Percentiles rank a stretch among this genome's conserved stretches.
phyloP scores from a whole-genome alignment of 306 rosid species.

The Gleditsia sinensis region DNA sequence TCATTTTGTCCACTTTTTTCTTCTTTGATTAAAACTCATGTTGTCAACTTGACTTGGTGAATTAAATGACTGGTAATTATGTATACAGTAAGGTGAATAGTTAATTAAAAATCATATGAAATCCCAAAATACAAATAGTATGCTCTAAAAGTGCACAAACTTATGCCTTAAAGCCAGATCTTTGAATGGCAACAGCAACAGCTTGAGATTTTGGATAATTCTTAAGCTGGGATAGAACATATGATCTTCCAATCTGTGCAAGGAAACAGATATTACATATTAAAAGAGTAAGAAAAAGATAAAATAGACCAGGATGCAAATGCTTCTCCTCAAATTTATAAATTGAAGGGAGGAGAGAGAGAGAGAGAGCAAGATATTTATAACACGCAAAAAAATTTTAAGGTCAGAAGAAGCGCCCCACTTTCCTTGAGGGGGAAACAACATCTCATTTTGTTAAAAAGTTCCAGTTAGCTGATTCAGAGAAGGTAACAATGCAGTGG shows the following conservation, averaged over 20 bases:
- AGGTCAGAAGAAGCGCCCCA: neutral
- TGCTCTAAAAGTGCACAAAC: neutral
- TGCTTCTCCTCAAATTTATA: neutral
- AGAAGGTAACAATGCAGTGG: neutral
- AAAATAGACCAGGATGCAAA: neutral
- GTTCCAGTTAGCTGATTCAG: neutral
- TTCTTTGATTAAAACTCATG: neutral
- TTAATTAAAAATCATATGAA: neutral
- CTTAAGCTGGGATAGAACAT: constrained; percentile 47
- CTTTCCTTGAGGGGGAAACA: neutral
- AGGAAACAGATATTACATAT: neutral
- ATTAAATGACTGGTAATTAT: neutral
- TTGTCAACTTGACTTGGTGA: too few species aligned
- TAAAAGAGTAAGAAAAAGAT: neutral
- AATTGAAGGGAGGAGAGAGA: neutral
- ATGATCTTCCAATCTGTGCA: constrained; percentile 46
- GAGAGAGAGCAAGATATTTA: neutral
- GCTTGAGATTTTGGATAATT: constrained; percentile 49
- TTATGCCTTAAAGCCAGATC: constrained; percentile 53
- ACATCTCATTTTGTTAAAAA: neutral
- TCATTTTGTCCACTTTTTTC: too few species aligned
- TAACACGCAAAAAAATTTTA: neutral
- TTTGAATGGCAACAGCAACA: constrained; percentile 44
- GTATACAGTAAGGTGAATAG: neutral
- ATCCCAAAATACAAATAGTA: neutral